Conservation (phyloP, 2,329 filamentous ascomycete species). For the Fusarium tricinctum region DNA sequence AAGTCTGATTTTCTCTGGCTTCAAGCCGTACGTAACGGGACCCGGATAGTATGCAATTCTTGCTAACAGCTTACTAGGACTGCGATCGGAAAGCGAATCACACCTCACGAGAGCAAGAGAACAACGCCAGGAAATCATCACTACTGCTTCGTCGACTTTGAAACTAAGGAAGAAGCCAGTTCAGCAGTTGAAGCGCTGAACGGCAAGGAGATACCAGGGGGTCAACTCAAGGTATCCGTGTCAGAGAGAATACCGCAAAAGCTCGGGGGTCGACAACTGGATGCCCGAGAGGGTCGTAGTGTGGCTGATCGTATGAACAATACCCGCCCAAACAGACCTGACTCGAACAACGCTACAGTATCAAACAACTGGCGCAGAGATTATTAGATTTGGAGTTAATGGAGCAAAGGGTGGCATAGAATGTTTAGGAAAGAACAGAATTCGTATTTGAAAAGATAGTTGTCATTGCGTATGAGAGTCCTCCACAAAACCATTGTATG, state of each 20-base stretch:
- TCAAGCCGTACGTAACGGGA: slow-evolving; percentile 48
- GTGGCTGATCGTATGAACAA: slow-evolving; percentile 6
- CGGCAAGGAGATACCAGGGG: slow-evolving; percentile 24
- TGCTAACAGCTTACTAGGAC: slow-evolving; percentile 7
- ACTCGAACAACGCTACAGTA: slow-evolving; percentile 14
- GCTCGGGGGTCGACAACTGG: slow-evolving; percentile 9
- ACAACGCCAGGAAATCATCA: slow-evolving; percentile 69
- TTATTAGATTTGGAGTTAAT: neutral
- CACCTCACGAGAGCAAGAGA: slow-evolving; percentile 68
- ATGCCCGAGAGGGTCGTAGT: slow-evolving; percentile 1
- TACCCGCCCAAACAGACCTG: slow-evolving; percentile 3
- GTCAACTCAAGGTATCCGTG: slow-evolving; percentile 18
- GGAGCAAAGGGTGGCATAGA: neutral
- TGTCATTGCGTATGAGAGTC: neutral
- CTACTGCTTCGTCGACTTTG: slow-evolving; percentile 77
- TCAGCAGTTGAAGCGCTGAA: slow-evolving; percentile 59
- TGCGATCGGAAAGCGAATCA: slow-evolving; percentile 67
- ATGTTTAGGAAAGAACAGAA: neutral
- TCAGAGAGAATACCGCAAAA: slow-evolving; percentile 18
- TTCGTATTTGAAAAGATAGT: no score
- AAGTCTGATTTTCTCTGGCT: slow-evolving; percentile 61
- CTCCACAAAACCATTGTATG: neutral
- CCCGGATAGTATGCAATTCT: no score
- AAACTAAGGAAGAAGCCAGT: slow-evolving; percentile 66
- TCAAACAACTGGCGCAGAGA: slow-evolving; percentile 30